phyloP scores from a whole-genome alignment of 1,139 yeast genomes.

The Scheffersomyces illinoinensis region DNA sequence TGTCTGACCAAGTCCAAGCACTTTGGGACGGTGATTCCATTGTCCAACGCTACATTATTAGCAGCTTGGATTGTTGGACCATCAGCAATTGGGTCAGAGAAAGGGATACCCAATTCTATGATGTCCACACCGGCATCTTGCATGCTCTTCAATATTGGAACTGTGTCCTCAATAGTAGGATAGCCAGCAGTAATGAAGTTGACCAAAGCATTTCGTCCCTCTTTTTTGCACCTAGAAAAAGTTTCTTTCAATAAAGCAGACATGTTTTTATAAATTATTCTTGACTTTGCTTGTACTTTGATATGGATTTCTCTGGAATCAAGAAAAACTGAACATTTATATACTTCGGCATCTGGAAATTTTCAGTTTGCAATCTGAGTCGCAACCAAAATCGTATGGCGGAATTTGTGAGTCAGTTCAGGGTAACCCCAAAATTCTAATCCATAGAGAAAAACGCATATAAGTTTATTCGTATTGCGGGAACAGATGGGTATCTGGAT shows the following conservation, averaged over 20 bases:
- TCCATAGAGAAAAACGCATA: background rate
- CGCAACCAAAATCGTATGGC: background rate
- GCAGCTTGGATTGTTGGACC: slow-evolving; percentile 96
- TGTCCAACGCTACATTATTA: slow-evolving; percentile 73
- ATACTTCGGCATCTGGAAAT: background rate
- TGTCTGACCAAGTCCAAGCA: slow-evolving; percentile 68
- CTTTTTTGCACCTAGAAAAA: slow-evolving; percentile 67
- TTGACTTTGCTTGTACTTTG: background rate
- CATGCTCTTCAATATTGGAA: slow-evolving; percentile 81
- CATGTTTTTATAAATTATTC: slow-evolving; percentile 36
- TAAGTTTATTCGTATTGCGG: background rate
- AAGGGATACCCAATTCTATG: slow-evolving; percentile 93
- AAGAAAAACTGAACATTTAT: background rate
- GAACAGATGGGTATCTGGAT: background rate
- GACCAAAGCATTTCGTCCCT: slow-evolving; percentile 83
- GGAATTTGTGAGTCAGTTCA: slow-evolving; percentile 30
- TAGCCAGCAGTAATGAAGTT: slow-evolving; percentile 94
- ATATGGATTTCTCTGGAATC: background rate
- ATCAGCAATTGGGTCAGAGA: slow-evolving; percentile 98
- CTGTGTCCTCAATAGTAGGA: slow-evolving; percentile 85
- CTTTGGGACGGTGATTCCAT: slow-evolving; percentile 72
- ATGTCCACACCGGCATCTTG: slow-evolving; percentile 96
- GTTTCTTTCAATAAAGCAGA: slow-evolving; percentile 68
- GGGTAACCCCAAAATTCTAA: slow-evolving; percentile 21
- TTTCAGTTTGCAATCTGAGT: background rate